Evolutionary conservation across 345 rosid genomes (phyloP), one percentile per base, ranked within the genome.

Genomic region (Pistacia atlantica): DNA sequence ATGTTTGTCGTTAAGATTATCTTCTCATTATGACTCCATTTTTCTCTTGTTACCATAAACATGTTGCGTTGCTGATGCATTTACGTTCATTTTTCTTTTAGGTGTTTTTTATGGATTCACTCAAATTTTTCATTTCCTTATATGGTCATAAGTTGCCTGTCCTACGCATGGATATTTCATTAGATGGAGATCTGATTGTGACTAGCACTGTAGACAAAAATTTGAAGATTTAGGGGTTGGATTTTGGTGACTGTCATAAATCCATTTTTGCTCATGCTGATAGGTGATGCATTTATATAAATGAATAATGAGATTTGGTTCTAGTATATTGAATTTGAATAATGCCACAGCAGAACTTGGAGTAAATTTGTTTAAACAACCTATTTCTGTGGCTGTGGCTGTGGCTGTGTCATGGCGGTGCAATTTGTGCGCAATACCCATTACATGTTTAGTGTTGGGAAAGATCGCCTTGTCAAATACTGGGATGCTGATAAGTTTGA

Each of bases 401-500:
- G 25, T 86, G 82, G 46, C 80, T 93, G 99, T 91, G 95, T 96
- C 59, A 89, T 88, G 95, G 97, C 94, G 28, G 97, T 96, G 77
- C 89, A 91, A 71, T 96, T 96, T 85, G 99, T 93, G 67, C 83
- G 80, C 78, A 91, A 84, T 63, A 93, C 99, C 14, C 99, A 96
- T 83, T 92, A 93, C 85, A 75, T 96, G 84, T 96, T 96, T 72
- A 96, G 99, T 55, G 89, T 84, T 61, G 99, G 99, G 71, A 96
- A 96, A 85, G 99, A 93, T 80, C 86, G 90, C 58, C 91, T 92
- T 67, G 89, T 96, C 65, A 96, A 93, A 77, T 96, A 96, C 82
- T 96, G 97, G 99, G 99, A 96, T 85, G 99, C 97, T 2, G 98
- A 91, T 81, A 96, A 96, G 83, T 96, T 96, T 72, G 98, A 96